Evolutionary conservation across 495 filamentous ascomycete genomes (phyloP), one percentile per base, ranked within the genome.

Genomic region (Penicillium odoratum): DNA sequence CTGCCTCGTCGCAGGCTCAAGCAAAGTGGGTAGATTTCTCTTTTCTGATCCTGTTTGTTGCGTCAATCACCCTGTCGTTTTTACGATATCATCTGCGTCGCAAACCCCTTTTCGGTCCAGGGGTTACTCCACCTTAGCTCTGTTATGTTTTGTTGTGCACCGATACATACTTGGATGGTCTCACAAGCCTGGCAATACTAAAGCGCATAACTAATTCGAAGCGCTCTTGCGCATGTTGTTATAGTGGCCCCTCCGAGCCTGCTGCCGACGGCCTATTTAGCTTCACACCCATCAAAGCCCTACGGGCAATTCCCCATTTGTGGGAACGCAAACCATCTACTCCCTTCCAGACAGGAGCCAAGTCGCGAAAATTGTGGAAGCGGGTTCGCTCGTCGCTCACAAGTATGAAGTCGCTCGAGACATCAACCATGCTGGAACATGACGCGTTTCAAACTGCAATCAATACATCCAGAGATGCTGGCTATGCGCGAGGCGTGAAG

Each of bases 301-400:
- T 62, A 16, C 57, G 56, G 71, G 68, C 54, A 59, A 67, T 56
- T 42, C 79, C 68, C 57, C 83, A 64, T 71, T 69, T 74, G 71
- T 78, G 70, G 82, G 85, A 73, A 73, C 76, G 69, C 74, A 81
- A 69, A 75, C 84, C 79, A 64, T 82, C 74, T 69, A 86, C 68
- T 59, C 80, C 76, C 55, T 80, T 77, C 51, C 62, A 68, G 47
- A 58, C 69, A 28, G 76, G 71, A 21, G 64, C 72, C 28, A 75
- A 74, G 48, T 70, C 78, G 5, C 75, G 74, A 33, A 82, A 81
- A 49, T 61, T 83, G 47, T 83, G 80, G 80, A 83, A 83, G 59
- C 75, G 80, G 45, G 74, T 75, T 58, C 70, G 69, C 16, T 60
- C 70, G 4, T 74, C 74, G 7, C 77, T 78, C 51, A 68, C 71